Percentiles rank a stretch among this genome's conserved stretches.
Evolutionary conservation across 2,329 filamentous ascomycete species (phyloP).

Genomic region (Dothistroma pini): DNA sequence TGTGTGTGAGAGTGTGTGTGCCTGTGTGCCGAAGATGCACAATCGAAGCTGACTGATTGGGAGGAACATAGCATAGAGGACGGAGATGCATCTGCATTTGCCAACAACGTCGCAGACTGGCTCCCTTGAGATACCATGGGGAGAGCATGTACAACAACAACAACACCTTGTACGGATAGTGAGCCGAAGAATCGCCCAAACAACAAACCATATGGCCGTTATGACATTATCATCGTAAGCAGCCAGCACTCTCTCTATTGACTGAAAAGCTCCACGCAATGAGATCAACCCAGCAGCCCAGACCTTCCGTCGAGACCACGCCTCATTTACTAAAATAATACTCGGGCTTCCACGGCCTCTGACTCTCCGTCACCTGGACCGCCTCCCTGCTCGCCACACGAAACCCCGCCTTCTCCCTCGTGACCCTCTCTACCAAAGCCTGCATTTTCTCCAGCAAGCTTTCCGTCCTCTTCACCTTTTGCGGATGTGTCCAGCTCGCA

Average conservation of each 20-base stretch:
- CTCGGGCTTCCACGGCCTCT: slow-evolving; percentile 27
- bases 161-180: background rate
- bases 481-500: slow-evolving; percentile 4
- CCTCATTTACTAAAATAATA: slow-evolving; percentile 16
- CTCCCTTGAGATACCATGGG: background rate
- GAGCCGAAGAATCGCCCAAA: background rate
- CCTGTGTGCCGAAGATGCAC: background rate
- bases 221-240: background rate
- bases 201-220: background rate
- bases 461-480: background rate
- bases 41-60: background rate
- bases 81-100: background rate
- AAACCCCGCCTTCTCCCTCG: slow-evolving; percentile 12
- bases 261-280: background rate
- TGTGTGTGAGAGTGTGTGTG: background rate
- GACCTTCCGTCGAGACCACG: background rate
- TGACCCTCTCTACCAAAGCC: slow-evolving; percentile 17
- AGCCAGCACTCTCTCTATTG: background rate
- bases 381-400: slow-evolving; percentile 6
- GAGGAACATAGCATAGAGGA: background rate
- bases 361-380: slow-evolving; percentile 15
- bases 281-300: background rate
- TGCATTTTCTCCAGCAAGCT: slow-evolving; percentile 13
- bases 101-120: background rate
- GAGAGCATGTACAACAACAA: background rate